Conservation (phyloP, 345 rosid genomes). For the Citrus trifoliata region DNA sequence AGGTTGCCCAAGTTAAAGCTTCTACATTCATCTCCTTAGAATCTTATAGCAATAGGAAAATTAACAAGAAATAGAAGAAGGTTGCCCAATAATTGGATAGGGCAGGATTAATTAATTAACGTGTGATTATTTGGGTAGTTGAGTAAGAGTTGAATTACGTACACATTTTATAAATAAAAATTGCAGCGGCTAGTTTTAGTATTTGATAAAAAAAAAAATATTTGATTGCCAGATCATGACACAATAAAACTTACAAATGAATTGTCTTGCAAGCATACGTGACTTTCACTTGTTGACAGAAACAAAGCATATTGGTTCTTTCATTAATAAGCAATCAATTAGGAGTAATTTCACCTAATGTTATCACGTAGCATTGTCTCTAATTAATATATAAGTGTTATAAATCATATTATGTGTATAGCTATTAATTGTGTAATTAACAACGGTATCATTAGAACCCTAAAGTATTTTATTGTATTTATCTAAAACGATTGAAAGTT, state of each 20-base stretch:
- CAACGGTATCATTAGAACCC: no score
- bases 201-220: neutral
- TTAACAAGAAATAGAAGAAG: neutral
- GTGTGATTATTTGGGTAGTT: neutral
- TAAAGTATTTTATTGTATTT: no score
- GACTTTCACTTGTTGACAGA: neutral
- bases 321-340: no score
- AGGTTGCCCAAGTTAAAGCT: neutral
- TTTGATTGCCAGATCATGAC: neutral
- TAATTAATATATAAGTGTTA: no score
- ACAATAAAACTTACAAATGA: neutral
- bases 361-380: neutral
- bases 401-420: neutral
- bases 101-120: neutral
- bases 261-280: neutral
- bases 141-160: neutral
- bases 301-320: neutral
- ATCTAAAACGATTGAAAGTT: no score
- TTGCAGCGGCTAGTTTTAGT: neutral
- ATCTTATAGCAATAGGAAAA: neutral
- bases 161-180: neutral
- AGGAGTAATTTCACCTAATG: no score
- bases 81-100: neutral
- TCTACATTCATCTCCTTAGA: neutral
- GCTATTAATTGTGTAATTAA: neutral